These are phyloP conservation scores for Boechera stricta DNA, from an alignment of 345 rosid species.

Conservation along the genomic window DNA sequence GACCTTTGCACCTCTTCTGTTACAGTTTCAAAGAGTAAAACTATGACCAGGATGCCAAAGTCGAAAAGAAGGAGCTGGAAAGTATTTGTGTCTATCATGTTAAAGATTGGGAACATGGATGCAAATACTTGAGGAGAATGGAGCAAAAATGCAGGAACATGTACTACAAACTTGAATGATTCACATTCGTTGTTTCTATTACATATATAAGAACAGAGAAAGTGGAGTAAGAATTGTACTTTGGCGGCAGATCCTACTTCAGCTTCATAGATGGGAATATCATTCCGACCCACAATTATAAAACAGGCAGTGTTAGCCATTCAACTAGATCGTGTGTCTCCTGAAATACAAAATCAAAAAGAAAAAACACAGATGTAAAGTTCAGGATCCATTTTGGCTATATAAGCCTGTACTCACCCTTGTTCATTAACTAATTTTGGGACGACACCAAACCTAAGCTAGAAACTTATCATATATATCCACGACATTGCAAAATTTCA, in stretches of 20 bases:
- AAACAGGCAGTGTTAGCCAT: slow-evolving; percentile 95
- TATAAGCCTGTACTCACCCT: too few relatives aligned
- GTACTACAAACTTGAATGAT: neutral
- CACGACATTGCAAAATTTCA: neutral
- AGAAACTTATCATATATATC: neutral
- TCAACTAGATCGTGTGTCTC: neutral
- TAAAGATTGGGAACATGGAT: neutral
- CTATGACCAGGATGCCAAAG: neutral
- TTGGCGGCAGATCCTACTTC: slow-evolving; percentile 93
- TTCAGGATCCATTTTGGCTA: neutral
- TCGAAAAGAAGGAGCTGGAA: neutral
- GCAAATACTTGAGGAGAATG: neutral
- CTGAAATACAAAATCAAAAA: neutral
- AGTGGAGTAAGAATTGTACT: slow-evolving; percentile 48
- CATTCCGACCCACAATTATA: slow-evolving; percentile 85
- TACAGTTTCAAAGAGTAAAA: slow-evolving; percentile 13
- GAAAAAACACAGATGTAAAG: neutral
- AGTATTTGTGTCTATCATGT: neutral
- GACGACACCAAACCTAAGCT: too few relatives aligned
- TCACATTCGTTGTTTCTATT: neutral
- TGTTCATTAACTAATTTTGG: too few relatives aligned
- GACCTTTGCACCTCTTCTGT: neutral
- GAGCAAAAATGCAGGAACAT: slow-evolving; percentile 6
- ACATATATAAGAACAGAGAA: neutral
- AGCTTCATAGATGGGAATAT: slow-evolving; percentile 96